A percentile compares a stretch with the other conserved stretches of the same genome.
phyloP scores from a whole-genome alignment of 306 rosid species.

The Myrica gale region DNA sequence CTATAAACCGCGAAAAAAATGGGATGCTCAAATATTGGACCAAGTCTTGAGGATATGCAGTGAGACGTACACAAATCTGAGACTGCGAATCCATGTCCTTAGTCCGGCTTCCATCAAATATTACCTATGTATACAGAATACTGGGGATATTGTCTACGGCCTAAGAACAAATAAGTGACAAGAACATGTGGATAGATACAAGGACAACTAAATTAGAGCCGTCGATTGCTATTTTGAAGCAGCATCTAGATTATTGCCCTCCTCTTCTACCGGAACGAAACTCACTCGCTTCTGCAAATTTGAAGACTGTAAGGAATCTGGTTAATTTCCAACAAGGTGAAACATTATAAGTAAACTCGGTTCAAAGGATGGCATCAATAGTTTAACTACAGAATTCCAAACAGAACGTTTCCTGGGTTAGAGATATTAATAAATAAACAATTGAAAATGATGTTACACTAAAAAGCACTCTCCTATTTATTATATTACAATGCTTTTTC shows the following conservation, averaged over 20 bases:
- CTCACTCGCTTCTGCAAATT: conserved; percentile 64
- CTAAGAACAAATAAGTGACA: not conserved
- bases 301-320: conserved; percentile 11
- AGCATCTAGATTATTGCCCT: conserved; percentile 35
- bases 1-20: too few species aligned
- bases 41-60: not conserved
- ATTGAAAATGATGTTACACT: not conserved
- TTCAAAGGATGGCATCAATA: too few species aligned
- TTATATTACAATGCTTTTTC: not conserved
- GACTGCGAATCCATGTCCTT: not conserved
- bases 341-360: too few species aligned
- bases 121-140: too few species aligned
- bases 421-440: too few species aligned
- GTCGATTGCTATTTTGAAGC: conserved; percentile 7
- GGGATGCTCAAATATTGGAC: too few species aligned
- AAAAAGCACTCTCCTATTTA: not conserved
- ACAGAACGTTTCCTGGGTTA: too few species aligned
- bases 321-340: too few species aligned
- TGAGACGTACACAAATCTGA: not conserved
- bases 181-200: not conserved
- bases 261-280: conserved; percentile 46
- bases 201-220: not conserved
- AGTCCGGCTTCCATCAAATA: not conserved
- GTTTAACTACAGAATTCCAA: too few species aligned
- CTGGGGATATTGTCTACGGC: not conserved